These are phyloP conservation scores for Fomitopsis pinicola DNA, from an alignment of 1,284 basidiomycete species.

Conservation along the genomic window DNA sequence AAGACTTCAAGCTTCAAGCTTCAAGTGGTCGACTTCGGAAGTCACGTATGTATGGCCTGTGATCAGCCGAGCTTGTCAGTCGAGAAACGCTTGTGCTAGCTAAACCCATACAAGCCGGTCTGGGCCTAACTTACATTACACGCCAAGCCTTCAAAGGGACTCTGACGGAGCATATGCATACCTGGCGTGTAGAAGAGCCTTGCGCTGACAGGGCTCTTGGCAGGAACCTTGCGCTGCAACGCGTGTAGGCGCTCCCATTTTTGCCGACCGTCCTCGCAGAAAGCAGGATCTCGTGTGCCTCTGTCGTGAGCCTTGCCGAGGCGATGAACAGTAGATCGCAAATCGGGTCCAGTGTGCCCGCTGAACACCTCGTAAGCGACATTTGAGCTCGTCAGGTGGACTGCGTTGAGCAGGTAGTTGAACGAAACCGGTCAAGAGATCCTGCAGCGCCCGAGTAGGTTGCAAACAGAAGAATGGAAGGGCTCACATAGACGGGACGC, in stretches of 20 bases:
- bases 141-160: not conserved
- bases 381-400: slow-evolving; percentile 15
- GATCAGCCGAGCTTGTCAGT: no score
- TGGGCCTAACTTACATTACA: no score
- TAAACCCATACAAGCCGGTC: no score
- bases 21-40: no score
- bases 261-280: no score
- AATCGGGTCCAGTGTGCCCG: slow-evolving; percentile 17
- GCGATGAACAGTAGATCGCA: slow-evolving; percentile 7
- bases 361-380: slow-evolving; percentile 25
- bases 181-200: not conserved
- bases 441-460: slow-evolving; percentile 5
- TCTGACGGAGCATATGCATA: not conserved
- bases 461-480: no score
- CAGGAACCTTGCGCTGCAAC: no score
- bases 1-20: no score
- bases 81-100: no score
- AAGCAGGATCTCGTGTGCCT: slow-evolving; percentile 9
- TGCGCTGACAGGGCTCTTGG: no score
- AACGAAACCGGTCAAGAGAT: slow-evolving; percentile 23
- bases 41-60: no score
- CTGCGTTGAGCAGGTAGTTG: slow-evolving; percentile 23
- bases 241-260: no score
- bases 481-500: not conserved
- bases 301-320: slow-evolving; percentile 6